A percentile compares a stretch with the other conserved stretches of the same genome.
These are phyloP conservation scores for Apiospora pterosperma DNA, from an alignment of 2,329 filamentous ascomycete genomes.

Conservation along the genomic window DNA sequence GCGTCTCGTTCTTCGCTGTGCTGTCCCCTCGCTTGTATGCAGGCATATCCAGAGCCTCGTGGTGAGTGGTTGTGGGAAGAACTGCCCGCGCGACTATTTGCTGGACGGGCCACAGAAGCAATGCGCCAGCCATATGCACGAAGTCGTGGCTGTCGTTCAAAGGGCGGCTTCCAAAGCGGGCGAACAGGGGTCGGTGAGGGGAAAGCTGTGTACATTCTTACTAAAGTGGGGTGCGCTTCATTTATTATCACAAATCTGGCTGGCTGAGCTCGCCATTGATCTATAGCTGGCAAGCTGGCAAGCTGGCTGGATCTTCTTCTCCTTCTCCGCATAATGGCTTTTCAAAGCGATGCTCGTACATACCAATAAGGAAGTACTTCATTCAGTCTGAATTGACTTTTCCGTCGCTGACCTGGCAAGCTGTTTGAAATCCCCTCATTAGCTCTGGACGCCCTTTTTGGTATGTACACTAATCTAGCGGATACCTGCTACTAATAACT, in stretches of 20 bases:
- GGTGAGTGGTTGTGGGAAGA: conserved; percentile 1
- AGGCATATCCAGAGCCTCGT: background rate
- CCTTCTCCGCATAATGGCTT: too few species aligned
- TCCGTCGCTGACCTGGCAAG: background rate
- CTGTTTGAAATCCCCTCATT: background rate
- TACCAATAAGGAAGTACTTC: too few species aligned
- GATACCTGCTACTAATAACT: background rate
- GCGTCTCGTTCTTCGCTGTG: background rate
- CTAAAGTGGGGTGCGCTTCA: conserved; percentile 8
- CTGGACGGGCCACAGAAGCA: background rate
- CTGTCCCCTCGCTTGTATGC: background rate
- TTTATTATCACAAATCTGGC: too few species aligned
- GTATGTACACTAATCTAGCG: background rate
- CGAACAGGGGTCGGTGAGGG: conserved; percentile 10
- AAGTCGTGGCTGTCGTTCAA: conserved; percentile 47
- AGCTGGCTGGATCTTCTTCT: too few species aligned
- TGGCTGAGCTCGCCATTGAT: too few species aligned
- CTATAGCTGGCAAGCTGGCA: too few species aligned
- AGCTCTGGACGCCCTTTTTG: background rate
- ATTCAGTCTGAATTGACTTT: background rate
- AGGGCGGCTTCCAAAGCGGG: conserved; percentile 25
- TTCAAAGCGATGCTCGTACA: too few species aligned
- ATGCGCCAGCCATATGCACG: conserved; percentile 9
- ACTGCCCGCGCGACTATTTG: conserved; percentile 1
- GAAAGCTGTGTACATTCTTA: too few species aligned